Evolutionary conservation across 345 rosid genomes (phyloP).

Genomic region (Physaria fendleri): DNA sequence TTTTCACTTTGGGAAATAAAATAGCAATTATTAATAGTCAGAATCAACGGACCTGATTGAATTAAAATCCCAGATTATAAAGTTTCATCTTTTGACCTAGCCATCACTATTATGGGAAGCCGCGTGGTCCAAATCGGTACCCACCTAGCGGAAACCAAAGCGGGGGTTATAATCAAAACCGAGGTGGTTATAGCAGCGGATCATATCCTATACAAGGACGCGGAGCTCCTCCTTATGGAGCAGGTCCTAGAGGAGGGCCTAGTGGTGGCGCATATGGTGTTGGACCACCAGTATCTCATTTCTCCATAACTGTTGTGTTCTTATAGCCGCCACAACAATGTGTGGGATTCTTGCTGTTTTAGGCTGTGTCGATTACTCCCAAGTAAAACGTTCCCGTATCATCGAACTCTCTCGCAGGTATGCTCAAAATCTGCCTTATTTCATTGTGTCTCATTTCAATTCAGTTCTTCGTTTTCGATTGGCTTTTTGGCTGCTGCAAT

Average conservation of each 20-base stretch:
- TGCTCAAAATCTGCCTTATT: background rate
- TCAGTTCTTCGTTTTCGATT: background rate
- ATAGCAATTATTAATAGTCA: background rate
- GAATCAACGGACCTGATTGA: constrained; percentile 39
- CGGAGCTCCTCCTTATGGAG: constrained; percentile 61
- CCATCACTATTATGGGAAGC: constrained; percentile 63
- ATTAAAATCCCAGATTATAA: background rate
- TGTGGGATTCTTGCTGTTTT: constrained; percentile 83
- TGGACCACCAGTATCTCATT: constrained; percentile 27
- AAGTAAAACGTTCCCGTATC: constrained; percentile 76
- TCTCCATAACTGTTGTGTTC: constrained; percentile 20
- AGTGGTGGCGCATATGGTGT: constrained; percentile 70
- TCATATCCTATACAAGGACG: constrained; percentile 82
- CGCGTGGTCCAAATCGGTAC: constrained; percentile 76
- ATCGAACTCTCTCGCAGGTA: constrained; percentile 78
- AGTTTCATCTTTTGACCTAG: constrained; percentile 30
- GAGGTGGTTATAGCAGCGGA: constrained; percentile 62
- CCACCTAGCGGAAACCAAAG: constrained; percentile 57
- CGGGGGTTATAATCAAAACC: constrained; percentile 40
- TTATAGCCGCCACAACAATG: constrained; percentile 43
- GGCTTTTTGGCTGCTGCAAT: constrained; percentile 5
- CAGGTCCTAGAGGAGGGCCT: constrained; percentile 66
- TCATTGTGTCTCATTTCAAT: background rate
- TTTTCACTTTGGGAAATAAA: constrained; percentile 5
- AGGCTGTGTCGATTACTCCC: constrained; percentile 67